Evolutionary conservation across 2,329 filamentous ascomycete species (phyloP), one percentile per base, ranked within the genome.

Genomic region (Thelonectria rubi): DNA sequence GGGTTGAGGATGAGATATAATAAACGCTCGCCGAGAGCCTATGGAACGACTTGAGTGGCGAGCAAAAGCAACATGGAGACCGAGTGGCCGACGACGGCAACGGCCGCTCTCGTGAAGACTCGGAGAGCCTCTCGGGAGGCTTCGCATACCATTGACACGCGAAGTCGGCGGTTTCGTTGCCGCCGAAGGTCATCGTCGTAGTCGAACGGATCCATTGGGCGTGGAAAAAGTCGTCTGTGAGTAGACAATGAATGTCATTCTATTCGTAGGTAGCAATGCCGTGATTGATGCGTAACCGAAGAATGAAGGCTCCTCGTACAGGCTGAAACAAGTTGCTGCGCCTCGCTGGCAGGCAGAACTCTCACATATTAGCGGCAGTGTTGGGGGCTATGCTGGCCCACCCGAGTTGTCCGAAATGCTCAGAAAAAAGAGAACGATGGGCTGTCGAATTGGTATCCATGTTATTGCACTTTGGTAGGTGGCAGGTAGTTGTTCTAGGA

Each of bases 141-240:
- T 18, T 60, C 58, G 7, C 43, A 50, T n/a, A 37, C 39, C 9
- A 60, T 60, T 26, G 51, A 40, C n/a, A 50, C 7, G 17, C 55
- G 12, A 30, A 60, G 20, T 6, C 40, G 51, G 17, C 39, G 26
- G 20, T 51, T 45, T 26, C n/a, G 24, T 24, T 18, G 49, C 20
- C 42, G 49, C 15, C 20, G 48, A 37, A 37, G 42, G 30, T 17
- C 26, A 15, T 55, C 51, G 15, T 46, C 14, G 14, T 39, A 40
- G 24, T 51, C 50, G 8, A 51, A 30, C 4, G 46, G 11, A n/a
- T 40, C 17, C 58, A 60, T 60, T 14, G 2, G n/a, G 15, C 5
- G 37, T 4, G 37, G 37, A 40, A 11, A 11, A 43, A 43, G 40
- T 20, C 12, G 20, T 18, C 18, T 21, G 3, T 14, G 21, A 11